A percentile compares a stretch with the other conserved stretches of the same genome.
Evolutionary conservation across 169 alveolate genomes (phyloP).

Genomic region (Plasmodium inui): DNA sequence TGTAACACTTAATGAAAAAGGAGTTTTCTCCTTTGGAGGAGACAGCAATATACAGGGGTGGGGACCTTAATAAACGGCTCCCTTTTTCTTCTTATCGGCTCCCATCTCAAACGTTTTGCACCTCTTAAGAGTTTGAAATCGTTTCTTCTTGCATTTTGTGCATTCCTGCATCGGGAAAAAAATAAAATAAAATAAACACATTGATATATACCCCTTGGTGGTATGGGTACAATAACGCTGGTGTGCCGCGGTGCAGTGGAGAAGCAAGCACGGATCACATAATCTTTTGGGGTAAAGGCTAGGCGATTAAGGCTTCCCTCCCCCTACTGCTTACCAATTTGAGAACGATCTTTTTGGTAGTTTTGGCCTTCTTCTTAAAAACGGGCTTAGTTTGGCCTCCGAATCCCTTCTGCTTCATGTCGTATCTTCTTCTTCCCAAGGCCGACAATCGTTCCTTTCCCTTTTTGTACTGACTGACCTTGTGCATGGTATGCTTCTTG

Average conservation of each 20-base stretch:
- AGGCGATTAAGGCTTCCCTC: not conserved
- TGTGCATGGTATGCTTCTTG: constrained; percentile 94
- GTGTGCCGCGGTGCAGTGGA: not conserved
- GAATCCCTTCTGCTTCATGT: constrained; percentile 98
- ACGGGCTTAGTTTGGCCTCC: constrained; percentile 99
- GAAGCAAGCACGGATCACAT: not conserved
- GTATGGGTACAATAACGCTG: not conserved
- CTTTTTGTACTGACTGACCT: constrained; percentile 98
- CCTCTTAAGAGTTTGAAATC: constrained; percentile 96
- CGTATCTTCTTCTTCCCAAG: constrained; percentile 99
- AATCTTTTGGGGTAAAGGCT: not conserved
- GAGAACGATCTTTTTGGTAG: constrained; percentile 98
- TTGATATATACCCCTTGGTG: not conserved
- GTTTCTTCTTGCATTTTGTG: constrained; percentile 97
- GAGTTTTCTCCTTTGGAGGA: not conserved
- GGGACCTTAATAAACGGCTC: constrained; percentile 81
- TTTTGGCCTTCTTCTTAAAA: constrained; percentile 98
- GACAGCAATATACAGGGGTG: not conserved
- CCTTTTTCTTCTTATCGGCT: constrained; percentile 95
- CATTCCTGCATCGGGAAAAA: constrained; percentile 92
- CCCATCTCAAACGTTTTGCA: constrained; percentile 99
- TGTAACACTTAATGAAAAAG: not conserved
- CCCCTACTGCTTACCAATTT: constrained; percentile 84
- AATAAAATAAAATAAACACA: not conserved
- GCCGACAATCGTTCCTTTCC: constrained; percentile 97